Evolutionary conservation across 768 basidiomycete species (phyloP), one percentile per base, ranked within the genome.

Genomic region (Mycena pura): DNA sequence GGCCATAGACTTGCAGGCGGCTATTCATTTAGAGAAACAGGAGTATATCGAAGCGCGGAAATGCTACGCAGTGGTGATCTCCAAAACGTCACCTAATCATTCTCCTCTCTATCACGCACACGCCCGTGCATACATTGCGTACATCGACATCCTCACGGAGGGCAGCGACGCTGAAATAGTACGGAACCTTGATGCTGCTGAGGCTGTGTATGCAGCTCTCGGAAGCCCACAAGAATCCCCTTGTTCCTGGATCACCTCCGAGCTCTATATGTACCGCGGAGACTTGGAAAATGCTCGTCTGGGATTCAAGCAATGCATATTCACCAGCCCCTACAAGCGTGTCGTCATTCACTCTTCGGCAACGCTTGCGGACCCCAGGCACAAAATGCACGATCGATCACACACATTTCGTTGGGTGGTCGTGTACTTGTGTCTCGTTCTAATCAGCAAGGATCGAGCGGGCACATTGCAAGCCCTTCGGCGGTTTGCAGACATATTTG

Each of bases 331-430:
- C 19, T 52, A 28, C 15, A 45, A 45, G 43, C 43, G 43, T 45
- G 24, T 45, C 43, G 43, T 45, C 43, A 45, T 45, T 45, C 43
- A 45, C 43, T 45, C 43, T 45, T 45, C 43, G 24, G 43, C 50
- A 27, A 22, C 50, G 31, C 50, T 52, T 27, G 50, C 24, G 24
- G 50, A 52, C 27, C 34, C 38, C 11, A 39, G 39, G 38, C 38
- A 52, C 39, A n/a, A 28, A 29, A 40, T 52, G 25, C 25, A n/a
- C 25, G 50, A 39, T 25, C 49, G 21, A 38, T 36, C 34, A 27
- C 10, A 52, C 24, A 52, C 50, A 27, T 41, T 52, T 11, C 38
- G 36, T 25, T 52, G 50, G 50, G 50, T 39, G 14, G 36, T 40
- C 17, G 50, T 40, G 36, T 52, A 39, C 10, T 34, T 52, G 17